Percentiles rank a stretch among this genome's conserved stretches.
Evolutionary conservation across 2,329 filamentous ascomycete species (phyloP).

Genomic region (Parastagonospora avenae): DNA sequence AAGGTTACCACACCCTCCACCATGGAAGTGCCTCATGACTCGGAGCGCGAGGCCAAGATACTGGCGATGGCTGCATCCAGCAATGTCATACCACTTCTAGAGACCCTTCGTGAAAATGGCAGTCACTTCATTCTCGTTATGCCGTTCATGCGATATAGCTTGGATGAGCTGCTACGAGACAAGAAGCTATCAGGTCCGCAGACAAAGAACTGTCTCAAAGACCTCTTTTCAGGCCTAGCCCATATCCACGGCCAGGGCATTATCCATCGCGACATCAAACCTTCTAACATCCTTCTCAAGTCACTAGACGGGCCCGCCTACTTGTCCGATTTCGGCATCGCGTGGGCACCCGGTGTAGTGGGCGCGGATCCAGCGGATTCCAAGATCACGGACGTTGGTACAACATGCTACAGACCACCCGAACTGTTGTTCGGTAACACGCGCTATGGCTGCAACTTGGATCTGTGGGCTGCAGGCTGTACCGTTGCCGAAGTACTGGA

Average conservation of each 20-base stretch:
- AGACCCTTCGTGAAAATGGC: conserved; percentile 72
- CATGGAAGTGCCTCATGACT: conserved; percentile 81
- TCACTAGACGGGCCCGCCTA: conserved; percentile 72
- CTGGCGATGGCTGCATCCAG: conserved; percentile 63
- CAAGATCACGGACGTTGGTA: conserved; percentile 93
- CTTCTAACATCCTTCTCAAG: conserved; percentile 80
- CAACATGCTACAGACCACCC: conserved; percentile 86
- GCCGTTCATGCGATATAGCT: conserved; percentile 77
- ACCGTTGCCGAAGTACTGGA: conserved; percentile 78
- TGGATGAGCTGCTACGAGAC: conserved; percentile 68
- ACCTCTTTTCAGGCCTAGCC: conserved; percentile 72
- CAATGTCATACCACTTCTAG: conserved; percentile 70
- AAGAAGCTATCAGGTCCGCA: conserved; percentile 48
- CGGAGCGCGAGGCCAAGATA: conserved; percentile 77
- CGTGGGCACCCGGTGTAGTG: conserved; percentile 70
- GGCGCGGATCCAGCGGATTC: conserved; percentile 65
- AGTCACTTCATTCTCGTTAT: conserved; percentile 80
- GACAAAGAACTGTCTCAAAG: conserved; percentile 60
- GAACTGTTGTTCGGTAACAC: conserved; percentile 87
- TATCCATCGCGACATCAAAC: conserved; percentile 93
- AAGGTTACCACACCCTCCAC: conserved; percentile 82
- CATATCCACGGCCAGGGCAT: conserved; percentile 77
- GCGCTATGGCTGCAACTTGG: conserved; percentile 72
- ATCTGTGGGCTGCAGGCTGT: conserved; percentile 88
- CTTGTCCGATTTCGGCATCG: conserved; percentile 89